phyloP scores from a whole-genome alignment of 1,139 yeast genomes.

The Martiniozyma asiatica region DNA sequence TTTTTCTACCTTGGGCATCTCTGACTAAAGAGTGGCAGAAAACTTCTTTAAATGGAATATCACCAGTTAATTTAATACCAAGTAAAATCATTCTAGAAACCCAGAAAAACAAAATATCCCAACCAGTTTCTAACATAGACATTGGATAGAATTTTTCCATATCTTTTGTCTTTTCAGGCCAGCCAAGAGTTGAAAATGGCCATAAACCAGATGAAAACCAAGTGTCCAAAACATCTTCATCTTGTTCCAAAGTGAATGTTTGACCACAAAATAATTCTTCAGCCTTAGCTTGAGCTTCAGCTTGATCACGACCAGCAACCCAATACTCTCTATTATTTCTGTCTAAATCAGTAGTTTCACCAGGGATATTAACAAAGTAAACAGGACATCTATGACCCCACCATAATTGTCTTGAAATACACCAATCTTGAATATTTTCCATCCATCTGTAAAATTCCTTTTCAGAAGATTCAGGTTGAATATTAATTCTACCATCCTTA shows the following conservation, averaged over 20 bases:
- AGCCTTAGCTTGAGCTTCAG: slow-evolving; percentile 82
- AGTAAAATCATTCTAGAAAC: slow-evolving; percentile 92
- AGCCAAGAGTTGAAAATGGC: slow-evolving; percentile 94
- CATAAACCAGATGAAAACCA: slow-evolving; percentile 98
- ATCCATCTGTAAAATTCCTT: slow-evolving; percentile 93
- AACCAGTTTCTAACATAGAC: slow-evolving; percentile 93
- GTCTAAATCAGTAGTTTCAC: slow-evolving; percentile 38
- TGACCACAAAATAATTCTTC: slow-evolving; percentile 55
- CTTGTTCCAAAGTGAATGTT: slow-evolving; percentile 75
- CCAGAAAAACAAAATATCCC: slow-evolving; percentile 99
- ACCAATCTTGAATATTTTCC: slow-evolving; percentile 97
- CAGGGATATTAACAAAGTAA: slow-evolving; percentile 75
- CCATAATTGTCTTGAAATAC: slow-evolving; percentile 98
- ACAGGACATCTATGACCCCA: slow-evolving; percentile 99
- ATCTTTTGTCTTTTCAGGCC: slow-evolving; percentile 77
- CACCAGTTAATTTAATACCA: slow-evolving; percentile 82
- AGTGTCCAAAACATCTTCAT: slow-evolving; percentile 95
- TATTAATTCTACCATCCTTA: slow-evolving; percentile 65
- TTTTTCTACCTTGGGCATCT: slow-evolving; percentile 98
- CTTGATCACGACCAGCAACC: slow-evolving; percentile 79
- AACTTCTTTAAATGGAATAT: slow-evolving; percentile 88
- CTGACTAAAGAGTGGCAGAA: slow-evolving; percentile 97
- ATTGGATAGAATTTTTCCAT: slow-evolving; percentile 75
- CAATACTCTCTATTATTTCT: slow-evolving; percentile 61
- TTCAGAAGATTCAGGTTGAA: slow-evolving; percentile 82